Evolutionary conservation across 805 yeast species (phyloP).

Genomic region (Starmerella powellii): DNA sequence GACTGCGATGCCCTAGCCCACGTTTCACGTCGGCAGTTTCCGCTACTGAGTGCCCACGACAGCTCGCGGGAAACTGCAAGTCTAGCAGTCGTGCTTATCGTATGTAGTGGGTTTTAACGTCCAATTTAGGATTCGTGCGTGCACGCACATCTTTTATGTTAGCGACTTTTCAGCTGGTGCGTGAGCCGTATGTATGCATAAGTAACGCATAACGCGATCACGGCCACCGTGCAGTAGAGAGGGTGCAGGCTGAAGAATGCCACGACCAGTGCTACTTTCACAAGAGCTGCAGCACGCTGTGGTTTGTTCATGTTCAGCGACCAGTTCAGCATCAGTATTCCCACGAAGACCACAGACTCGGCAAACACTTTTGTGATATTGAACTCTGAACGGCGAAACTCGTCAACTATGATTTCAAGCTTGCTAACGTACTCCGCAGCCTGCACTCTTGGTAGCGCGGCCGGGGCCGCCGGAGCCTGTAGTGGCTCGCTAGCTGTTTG

Average conservation of each 20-base stretch:
- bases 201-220: not conserved
- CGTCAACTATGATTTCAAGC: constrained; percentile 6
- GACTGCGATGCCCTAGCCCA: too few relatives aligned
- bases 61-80: too few relatives aligned
- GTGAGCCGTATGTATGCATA: constrained; percentile 7
- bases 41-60: too few relatives aligned
- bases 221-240: constrained; percentile 6
- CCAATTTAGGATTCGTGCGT: too few relatives aligned
- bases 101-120: too few relatives aligned
- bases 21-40: too few relatives aligned
- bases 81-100: too few relatives aligned
- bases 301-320: constrained; percentile 9
- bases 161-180: not conserved
- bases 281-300: constrained; percentile 1
- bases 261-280: constrained; percentile 11
- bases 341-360: constrained; percentile 16
- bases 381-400: constrained; percentile 6
- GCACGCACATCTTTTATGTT: too few relatives aligned
- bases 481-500: too few relatives aligned
- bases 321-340: constrained; percentile 14
- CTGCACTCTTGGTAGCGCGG: not conserved
- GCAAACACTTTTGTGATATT: constrained; percentile 13
- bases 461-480: too few relatives aligned
- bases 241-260: constrained; percentile 17
- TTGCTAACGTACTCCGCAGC: not conserved